Conservation (phyloP, 1,284 basidiomycete genomes). For the Cutaneotrichosporon sp. region DNA sequence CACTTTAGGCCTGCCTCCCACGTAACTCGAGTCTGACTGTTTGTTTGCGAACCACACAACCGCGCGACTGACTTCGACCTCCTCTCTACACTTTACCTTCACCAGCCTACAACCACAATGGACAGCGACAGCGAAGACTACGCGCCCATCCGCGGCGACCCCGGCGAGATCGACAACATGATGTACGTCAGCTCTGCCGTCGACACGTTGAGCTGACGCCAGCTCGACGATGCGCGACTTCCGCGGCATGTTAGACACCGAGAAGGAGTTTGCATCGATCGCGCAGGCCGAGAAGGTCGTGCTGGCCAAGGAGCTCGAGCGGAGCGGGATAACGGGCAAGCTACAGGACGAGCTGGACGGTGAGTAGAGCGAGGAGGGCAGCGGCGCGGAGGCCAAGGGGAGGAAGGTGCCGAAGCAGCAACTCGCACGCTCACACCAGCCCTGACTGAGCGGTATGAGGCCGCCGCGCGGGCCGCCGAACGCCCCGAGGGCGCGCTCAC, state of each 20-base stretch:
- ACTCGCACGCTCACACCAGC: background rate
- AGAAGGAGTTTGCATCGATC: conserved; percentile 27
- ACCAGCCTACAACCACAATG: background rate
- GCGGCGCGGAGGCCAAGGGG: too few relatives aligned
- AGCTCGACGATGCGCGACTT: conserved; percentile 28
- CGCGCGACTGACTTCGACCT: conserved; percentile 11
- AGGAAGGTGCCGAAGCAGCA: too few relatives aligned
- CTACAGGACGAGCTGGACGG: conserved; percentile 35
- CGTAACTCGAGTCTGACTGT: background rate
- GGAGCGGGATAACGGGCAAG: conserved; percentile 28
- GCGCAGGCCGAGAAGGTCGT: conserved; percentile 40
- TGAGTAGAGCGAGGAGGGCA: conserved; percentile 22
- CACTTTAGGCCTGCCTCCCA: background rate
- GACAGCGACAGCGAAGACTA: conserved; percentile 4
- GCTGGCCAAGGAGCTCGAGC: conserved; percentile 34
- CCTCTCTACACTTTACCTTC: background rate
- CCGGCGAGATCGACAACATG: background rate
- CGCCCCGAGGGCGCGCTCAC: conserved; percentile 41
- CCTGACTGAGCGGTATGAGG: conserved; percentile 7
- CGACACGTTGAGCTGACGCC: background rate
- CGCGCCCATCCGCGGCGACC: background rate
- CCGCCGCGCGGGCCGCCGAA: conserved; percentile 38
- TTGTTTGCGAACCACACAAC: background rate
- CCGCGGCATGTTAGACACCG: conserved; percentile 28
- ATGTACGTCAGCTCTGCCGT: background rate